Conservation (phyloP, 371 early-diverging fungal species). For the Lichtheimia corymbifera region DNA sequence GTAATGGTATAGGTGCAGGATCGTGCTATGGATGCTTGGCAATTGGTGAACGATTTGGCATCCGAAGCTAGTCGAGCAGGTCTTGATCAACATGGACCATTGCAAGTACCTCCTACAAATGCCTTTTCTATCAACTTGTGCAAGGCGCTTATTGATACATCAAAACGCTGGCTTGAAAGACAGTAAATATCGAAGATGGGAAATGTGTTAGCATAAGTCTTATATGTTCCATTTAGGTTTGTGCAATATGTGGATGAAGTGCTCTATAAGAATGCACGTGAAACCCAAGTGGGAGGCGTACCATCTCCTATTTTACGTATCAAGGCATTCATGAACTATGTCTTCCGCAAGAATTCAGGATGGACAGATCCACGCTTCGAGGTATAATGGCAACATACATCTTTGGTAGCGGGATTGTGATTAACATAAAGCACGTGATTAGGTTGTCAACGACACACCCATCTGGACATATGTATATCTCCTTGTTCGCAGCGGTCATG, state of each 20-base stretch:
- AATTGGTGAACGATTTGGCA: slow-evolving; percentile 8
- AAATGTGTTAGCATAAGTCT: too few relatives aligned
- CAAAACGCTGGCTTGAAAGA: slow-evolving; percentile 18
- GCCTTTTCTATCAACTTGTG: not conserved
- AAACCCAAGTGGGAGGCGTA: slow-evolving; percentile 71
- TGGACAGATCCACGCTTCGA: slow-evolving; percentile 57
- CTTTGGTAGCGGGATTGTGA: not conserved
- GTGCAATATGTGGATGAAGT: slow-evolving; percentile 1
- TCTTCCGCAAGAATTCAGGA: slow-evolving; percentile 50
- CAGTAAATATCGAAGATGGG: slow-evolving; percentile 13
- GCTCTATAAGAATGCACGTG: slow-evolving; percentile 43
- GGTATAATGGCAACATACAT: slow-evolving; percentile 19
- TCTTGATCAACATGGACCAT: too few relatives aligned
- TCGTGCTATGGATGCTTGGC: slow-evolving; percentile 13
- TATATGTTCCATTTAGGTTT: not conserved
- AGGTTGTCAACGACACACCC: slow-evolving; percentile 64
- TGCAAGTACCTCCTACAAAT: too few relatives aligned
- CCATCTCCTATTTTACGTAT: slow-evolving; percentile 67
- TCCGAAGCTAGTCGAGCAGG: not conserved
- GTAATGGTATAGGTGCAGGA: slow-evolving; percentile 2
- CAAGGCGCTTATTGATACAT: not conserved
- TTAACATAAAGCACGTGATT: slow-evolving; percentile 5
- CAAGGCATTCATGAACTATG: slow-evolving; percentile 66
- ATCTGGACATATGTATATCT: slow-evolving; percentile 85
- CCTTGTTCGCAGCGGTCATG: slow-evolving; percentile 74